Conservation (phyloP, 208 protist genomes). For the Trypanosoma vivax region DNA sequence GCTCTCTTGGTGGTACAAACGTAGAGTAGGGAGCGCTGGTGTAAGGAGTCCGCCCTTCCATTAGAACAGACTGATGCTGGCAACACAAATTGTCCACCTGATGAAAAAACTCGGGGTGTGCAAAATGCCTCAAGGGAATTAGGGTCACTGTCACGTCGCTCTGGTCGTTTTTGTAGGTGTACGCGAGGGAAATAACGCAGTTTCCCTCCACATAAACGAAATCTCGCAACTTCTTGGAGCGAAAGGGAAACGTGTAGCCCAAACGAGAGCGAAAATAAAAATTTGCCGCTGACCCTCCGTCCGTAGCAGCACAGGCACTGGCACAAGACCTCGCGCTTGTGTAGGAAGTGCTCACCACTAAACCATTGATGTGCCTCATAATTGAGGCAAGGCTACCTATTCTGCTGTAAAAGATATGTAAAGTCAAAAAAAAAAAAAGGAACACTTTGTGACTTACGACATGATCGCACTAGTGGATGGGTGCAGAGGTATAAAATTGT, state of each 20-base stretch:
- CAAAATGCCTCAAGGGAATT: conserved; percentile 73
- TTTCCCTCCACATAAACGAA: conserved; percentile 34
- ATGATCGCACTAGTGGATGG: background rate
- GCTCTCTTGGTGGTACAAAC: conserved; percentile 52
- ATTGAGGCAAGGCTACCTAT: too few relatives aligned
- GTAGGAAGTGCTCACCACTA: too few relatives aligned
- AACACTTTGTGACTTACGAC: background rate
- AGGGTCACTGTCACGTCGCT: conserved; percentile 60
- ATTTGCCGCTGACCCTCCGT: background rate
- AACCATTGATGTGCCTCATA: too few relatives aligned
- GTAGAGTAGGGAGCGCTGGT: conserved; percentile 59
- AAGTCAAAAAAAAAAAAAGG: conserved; percentile 16
- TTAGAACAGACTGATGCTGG: conserved; percentile 79
- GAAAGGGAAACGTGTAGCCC: conserved; percentile 57
- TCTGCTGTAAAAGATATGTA: background rate
- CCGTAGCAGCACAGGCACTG: background rate
- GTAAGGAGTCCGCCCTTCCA: conserved; percentile 76
- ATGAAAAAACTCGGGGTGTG: conserved; percentile 73
- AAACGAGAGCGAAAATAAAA: conserved; percentile 46
- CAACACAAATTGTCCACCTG: conserved; percentile 73
- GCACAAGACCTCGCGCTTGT: too few relatives aligned
- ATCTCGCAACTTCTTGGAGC: conserved; percentile 37
- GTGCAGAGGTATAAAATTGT: conserved; percentile 1
- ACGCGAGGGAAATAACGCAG: conserved; percentile 35
- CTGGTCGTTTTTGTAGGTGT: conserved; percentile 48